Evolutionary conservation across 129 eudicot species (phyloP).

Genomic region (Lactuca sativa): DNA sequence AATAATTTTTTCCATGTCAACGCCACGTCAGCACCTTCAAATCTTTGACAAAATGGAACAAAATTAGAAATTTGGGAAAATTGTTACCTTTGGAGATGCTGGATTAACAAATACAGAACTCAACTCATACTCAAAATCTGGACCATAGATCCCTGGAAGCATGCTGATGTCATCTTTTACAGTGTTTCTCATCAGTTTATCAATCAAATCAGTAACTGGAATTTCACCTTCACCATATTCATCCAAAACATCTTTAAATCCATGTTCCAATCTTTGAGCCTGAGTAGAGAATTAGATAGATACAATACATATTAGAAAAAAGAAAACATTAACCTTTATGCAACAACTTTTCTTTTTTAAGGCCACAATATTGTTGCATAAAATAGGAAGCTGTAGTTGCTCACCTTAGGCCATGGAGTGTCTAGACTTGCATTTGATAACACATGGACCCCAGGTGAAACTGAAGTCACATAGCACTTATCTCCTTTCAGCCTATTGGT

Average conservation of each 20-base stretch:
- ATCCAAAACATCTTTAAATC: slow-evolving; percentile 44
- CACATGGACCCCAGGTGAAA: slow-evolving; percentile 75
- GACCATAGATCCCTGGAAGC: slow-evolving; percentile 56
- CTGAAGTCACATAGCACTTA: slow-evolving; percentile 29
- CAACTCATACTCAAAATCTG: slow-evolving; percentile 49
- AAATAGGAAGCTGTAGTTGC: background rate
- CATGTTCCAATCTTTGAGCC: slow-evolving; percentile 63
- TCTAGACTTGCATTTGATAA: slow-evolving; percentile 73
- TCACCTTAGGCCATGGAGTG: slow-evolving; percentile 85
- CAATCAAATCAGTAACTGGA: slow-evolving; percentile 51
- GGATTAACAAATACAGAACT: slow-evolving; percentile 65
- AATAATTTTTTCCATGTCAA: background rate
- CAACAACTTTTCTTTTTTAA: background rate
- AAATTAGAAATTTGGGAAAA: no score
- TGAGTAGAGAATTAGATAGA: slow-evolving; percentile 25
- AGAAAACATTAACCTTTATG: background rate
- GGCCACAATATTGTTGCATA: no score
- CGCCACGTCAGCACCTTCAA: no score
- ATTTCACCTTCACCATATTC: slow-evolving; percentile 49
- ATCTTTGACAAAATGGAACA: no score
- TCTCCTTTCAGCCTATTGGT: slow-evolving; percentile 65
- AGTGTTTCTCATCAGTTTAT: slow-evolving; percentile 66
- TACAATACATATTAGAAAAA: slow-evolving; percentile 2
- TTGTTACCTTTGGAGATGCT: slow-evolving; percentile 40
- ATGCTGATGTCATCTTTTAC: slow-evolving; percentile 55